These are phyloP conservation scores for Stephanodiscus triporus DNA, from an alignment of 108 stramenopile species.

Conservation along the genomic window DNA sequence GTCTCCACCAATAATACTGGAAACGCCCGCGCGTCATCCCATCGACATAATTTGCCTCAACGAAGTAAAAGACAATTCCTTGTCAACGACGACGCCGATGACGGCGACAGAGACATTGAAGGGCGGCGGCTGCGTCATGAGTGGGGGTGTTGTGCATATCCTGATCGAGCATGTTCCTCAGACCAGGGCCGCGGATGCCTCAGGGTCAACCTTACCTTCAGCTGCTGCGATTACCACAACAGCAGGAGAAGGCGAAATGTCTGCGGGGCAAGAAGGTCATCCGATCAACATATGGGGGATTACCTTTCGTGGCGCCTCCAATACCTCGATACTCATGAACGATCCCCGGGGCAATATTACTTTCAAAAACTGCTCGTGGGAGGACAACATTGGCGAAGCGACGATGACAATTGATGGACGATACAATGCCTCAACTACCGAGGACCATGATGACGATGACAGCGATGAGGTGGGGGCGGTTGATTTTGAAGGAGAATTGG, in stretches of 20 bases:
- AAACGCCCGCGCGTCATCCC: conserved; percentile 2
- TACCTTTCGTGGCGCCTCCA: conserved; percentile 19
- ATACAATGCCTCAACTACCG: conserved; percentile 13
- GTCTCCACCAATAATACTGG: background rate
- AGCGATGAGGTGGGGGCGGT: background rate
- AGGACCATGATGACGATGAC: background rate
- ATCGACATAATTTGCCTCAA: background rate
- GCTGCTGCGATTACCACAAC: background rate
- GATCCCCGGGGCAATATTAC: conserved; percentile 42
- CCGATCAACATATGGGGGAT: conserved; percentile 30
- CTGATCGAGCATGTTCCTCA: background rate
- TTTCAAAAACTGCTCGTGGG: conserved; percentile 31
- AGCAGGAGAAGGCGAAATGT: background rate
- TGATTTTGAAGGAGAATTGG: background rate
- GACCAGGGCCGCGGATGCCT: background rate
- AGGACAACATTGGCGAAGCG: conserved; percentile 28
- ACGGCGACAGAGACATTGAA: background rate
- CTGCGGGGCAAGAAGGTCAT: background rate
- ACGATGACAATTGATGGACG: conserved; percentile 27
- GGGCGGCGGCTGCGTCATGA: background rate
- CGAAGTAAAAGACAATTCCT: background rate
- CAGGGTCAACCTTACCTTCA: background rate
- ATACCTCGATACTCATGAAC: conserved; percentile 37
- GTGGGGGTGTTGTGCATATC: conserved; percentile 9
- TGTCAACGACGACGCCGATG: background rate